Evolutionary conservation across 2,329 filamentous ascomycete genomes (phyloP).

Genomic region (Paracoccidioides lutzii): DNA sequence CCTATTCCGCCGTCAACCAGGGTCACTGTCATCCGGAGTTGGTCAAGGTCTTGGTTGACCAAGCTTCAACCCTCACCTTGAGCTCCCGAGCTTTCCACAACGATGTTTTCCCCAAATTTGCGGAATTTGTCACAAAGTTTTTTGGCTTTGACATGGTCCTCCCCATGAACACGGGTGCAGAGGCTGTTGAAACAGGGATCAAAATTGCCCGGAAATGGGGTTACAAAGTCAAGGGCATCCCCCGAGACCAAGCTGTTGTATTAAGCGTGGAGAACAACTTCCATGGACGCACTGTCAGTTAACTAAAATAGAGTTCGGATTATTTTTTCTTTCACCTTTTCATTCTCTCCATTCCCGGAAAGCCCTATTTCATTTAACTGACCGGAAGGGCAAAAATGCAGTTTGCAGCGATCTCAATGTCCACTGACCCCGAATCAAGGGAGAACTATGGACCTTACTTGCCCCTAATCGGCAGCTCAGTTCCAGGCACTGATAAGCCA

Average conservation of each 20-base stretch:
- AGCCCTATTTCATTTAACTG: background rate
- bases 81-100: slow-evolving; percentile 96
- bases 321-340: slow-evolving; percentile 2
- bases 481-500: slow-evolving; percentile 60
- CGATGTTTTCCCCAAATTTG: slow-evolving; percentile 93
- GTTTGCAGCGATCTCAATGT: slow-evolving; percentile 93
- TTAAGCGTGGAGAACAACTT: slow-evolving; percentile 87
- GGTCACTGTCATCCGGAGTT: slow-evolving; percentile 96
- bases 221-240: slow-evolving; percentile 88
- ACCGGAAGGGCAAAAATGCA: slow-evolving; percentile 22
- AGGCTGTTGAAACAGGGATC: slow-evolving; percentile 89
- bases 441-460: slow-evolving; percentile 96
- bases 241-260: slow-evolving; percentile 68
- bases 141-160: slow-evolving; percentile 97
- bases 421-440: slow-evolving; percentile 85
- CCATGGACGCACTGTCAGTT: slow-evolving; percentile 77
- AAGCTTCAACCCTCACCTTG: slow-evolving; percentile 78
- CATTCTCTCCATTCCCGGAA: background rate
- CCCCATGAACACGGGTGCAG: slow-evolving; percentile 95
- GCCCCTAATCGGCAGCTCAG: slow-evolving; percentile 66
- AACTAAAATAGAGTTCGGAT: slow-evolving; percentile 9
- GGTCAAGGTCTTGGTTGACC: slow-evolving; percentile 76
- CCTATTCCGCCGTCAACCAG: slow-evolving; percentile 96
- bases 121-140: slow-evolving; percentile 74
- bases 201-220: slow-evolving; percentile 97